Percentiles rank a stretch among this genome's conserved stretches.
Evolutionary conservation across 148 eudicot species (phyloP).

Genomic region (Fagopyrum tataricum): DNA sequence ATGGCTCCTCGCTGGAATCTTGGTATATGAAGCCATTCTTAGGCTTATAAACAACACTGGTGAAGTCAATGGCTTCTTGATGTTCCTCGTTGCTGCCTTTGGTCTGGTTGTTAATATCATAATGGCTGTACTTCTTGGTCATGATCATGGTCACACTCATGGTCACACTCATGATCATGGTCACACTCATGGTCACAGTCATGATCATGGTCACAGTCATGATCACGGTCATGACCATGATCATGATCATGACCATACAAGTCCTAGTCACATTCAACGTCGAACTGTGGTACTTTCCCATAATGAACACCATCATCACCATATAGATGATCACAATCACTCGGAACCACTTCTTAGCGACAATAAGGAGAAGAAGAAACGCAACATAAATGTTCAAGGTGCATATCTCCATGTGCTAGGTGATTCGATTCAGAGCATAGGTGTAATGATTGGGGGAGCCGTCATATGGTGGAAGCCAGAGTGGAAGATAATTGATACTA

Average conservation of each 20-base stretch:
- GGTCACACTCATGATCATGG: too few species aligned
- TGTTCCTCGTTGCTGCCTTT: conserved; percentile 80
- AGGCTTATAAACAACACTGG: conserved; percentile 57
- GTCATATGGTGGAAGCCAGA: conserved; percentile 85
- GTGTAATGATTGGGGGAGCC: conserved; percentile 96
- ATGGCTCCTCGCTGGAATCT: conserved; percentile 85
- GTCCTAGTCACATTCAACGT: conserved; percentile 25
- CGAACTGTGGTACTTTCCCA: conserved; percentile 35
- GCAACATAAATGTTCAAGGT: conserved; percentile 75
- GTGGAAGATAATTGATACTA: conserved; percentile 85
- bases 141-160: conserved; percentile 66
- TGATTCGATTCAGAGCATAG: conserved; percentile 87
- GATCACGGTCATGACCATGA: conserved; percentile 24
- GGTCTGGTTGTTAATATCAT: conserved; percentile 66
- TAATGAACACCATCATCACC: conserved; percentile 17
- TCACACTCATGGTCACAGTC: conserved; percentile 35
- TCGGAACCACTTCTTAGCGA: conserved; percentile 33
- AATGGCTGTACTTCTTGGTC: conserved; percentile 79
- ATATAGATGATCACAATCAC: conserved; percentile 24
- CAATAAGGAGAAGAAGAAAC: conserved; percentile 33
- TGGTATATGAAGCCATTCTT: conserved; percentile 75
- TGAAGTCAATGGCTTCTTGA: conserved; percentile 71
- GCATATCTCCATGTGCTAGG: conserved; percentile 96
- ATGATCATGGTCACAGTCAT: conserved; percentile 26
- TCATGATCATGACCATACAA: conserved; percentile 19